phyloP scores from a whole-genome alignment of 768 basidiomycete genomes.

The Boletus pseudo-olivaceus region DNA sequence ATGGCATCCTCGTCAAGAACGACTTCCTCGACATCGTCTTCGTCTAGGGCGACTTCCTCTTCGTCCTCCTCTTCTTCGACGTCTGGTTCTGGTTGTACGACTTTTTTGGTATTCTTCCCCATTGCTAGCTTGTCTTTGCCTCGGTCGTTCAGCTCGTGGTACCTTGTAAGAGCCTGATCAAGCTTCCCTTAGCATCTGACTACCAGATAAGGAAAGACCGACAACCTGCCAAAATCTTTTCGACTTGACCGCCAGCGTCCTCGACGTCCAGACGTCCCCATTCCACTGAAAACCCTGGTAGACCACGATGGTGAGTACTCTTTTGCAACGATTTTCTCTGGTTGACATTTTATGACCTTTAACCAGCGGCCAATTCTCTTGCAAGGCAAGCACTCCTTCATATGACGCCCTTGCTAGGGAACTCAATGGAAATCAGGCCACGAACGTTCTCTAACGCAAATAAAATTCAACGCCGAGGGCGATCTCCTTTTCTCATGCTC shows the following conservation, averaged over 20 bases:
- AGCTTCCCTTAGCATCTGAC: not conserved
- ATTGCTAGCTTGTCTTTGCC: slow-evolving; percentile 7
- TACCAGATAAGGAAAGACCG: slow-evolving; percentile 23
- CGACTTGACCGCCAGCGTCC: not conserved
- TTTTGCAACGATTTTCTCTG: not conserved
- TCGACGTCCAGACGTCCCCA: not conserved
- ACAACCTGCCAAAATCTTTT: slow-evolving; percentile 15
- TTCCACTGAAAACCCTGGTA: not conserved
- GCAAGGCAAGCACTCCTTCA: slow-evolving; percentile 44
- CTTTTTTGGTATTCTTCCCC: slow-evolving; percentile 11
- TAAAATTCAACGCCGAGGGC: slow-evolving; percentile 96
- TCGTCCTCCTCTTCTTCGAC: slow-evolving; percentile 27
- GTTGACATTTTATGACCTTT: not conserved
- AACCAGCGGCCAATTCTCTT: slow-evolving; percentile 68
- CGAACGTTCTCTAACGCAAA: slow-evolving; percentile 94
- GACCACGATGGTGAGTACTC: slow-evolving; percentile 14
- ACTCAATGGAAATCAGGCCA: slow-evolving; percentile 58
- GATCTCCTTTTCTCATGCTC: slow-evolving; percentile 94
- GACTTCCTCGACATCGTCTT: slow-evolving; percentile 65
- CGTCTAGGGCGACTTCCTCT: slow-evolving; percentile 60
- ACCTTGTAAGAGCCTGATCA: not conserved
- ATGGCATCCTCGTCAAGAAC: slow-evolving; percentile 75
- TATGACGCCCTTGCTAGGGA: slow-evolving; percentile 1
- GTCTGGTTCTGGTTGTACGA: slow-evolving; percentile 8
- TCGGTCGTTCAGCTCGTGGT: not conserved